Percentiles rank a stretch among this genome's conserved stretches.
Evolutionary conservation across 768 basidiomycete genomes (phyloP).

Genomic region (Nevesoporus exiguus): DNA sequence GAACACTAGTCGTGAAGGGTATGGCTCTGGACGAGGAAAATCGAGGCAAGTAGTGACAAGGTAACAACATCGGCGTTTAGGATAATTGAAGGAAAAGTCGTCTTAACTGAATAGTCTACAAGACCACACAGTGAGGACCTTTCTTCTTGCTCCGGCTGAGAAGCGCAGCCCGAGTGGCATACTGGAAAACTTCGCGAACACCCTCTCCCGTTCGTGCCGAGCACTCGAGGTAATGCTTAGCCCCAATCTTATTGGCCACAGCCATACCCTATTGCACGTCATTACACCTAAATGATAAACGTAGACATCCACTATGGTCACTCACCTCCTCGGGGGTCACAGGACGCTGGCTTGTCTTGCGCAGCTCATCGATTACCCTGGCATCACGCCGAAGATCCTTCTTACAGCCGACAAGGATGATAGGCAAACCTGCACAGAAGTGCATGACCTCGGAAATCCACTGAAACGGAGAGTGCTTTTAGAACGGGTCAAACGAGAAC

Average conservation of each 20-base stretch:
- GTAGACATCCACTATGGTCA: neutral
- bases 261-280: constrained; percentile 71
- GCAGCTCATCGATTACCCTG: constrained; percentile 89
- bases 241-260: constrained; percentile 94
- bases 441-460: constrained; percentile 99
- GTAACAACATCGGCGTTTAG: constrained; percentile 22
- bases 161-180: constrained; percentile 90
- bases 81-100: constrained; percentile 13
- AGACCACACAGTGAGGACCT: constrained; percentile 43
- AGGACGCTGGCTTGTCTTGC: constrained; percentile 91
- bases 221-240: constrained; percentile 96
- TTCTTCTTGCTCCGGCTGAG: constrained; percentile 52
- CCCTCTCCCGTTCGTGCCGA: constrained; percentile 96
- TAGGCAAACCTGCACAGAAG: constrained; percentile 90
- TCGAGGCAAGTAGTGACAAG: constrained; percentile 14
- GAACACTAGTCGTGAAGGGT: constrained; percentile 38
- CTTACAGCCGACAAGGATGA: constrained; percentile 98
- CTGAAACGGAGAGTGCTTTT: constrained; percentile 38
- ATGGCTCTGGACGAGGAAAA: constrained; percentile 28
- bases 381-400: constrained; percentile 95
- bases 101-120: constrained; percentile 36
- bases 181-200: constrained; percentile 98
- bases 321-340: constrained; percentile 90
- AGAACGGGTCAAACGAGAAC: constrained; percentile 3
- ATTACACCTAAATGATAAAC: neutral